A percentile compares a stretch with the other conserved stretches of the same genome.
Evolutionary conservation across 1,139 yeast genomes (phyloP).

Genomic region (Maudiozyma humilis): DNA sequence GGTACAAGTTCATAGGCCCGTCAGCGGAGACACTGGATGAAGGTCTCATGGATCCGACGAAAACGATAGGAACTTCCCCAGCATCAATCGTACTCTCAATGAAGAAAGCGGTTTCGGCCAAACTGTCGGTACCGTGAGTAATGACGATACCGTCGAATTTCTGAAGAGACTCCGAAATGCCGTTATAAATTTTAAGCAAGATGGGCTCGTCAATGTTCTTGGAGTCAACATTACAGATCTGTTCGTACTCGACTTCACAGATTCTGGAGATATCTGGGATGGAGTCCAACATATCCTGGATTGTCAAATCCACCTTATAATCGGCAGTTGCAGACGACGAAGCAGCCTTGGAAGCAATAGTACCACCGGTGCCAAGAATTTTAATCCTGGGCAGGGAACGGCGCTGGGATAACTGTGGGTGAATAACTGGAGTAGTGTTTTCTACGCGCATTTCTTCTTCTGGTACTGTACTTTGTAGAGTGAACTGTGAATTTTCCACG

Average conservation of each 20-base stretch:
- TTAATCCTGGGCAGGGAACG: conserved; percentile 38
- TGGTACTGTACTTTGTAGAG: conserved; percentile 15
- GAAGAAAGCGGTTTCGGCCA: conserved; percentile 65
- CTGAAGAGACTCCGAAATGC: conserved; percentile 35
- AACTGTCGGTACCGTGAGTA: conserved; percentile 67
- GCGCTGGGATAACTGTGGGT: conserved; percentile 15
- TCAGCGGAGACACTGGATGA: conserved; percentile 62
- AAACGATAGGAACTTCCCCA: conserved; percentile 50
- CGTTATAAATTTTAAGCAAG: conserved; percentile 36
- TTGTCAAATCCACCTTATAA: conserved; percentile 56
- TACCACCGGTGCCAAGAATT: conserved; percentile 66
- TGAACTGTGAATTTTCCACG: conserved; percentile 27
- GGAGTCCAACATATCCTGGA: conserved; percentile 48
- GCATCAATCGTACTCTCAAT: conserved; percentile 51
- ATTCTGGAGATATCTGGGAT: conserved; percentile 55
- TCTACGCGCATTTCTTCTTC: conserved; percentile 5
- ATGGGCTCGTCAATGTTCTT: conserved; percentile 46
- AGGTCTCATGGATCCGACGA: conserved; percentile 70
- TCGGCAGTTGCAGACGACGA: conserved; percentile 56
- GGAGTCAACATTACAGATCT: conserved; percentile 56
- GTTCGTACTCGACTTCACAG: conserved; percentile 56
- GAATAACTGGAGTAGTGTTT: conserved; percentile 5
- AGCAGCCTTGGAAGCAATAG: conserved; percentile 60
- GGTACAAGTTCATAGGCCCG: conserved; percentile 66
- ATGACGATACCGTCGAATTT: conserved; percentile 47